phyloP scores from a whole-genome alignment of 2,329 filamentous ascomycete species.

The Penicillium sp. region DNA sequence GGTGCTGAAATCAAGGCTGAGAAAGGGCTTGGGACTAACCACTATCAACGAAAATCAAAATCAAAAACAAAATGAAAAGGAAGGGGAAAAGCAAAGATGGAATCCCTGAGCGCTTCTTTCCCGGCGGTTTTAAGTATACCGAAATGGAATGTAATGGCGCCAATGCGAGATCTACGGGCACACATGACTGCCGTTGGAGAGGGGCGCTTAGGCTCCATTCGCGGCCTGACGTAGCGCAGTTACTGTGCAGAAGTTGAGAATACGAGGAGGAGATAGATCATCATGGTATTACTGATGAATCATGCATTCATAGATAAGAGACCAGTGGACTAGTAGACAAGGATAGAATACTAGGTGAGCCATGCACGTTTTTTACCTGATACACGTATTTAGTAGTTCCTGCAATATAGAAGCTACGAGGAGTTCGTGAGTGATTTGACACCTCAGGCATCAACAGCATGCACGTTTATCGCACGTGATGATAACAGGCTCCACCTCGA shows the following conservation, averaged over 20 bases:
- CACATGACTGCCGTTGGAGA: slow-evolving; percentile 21
- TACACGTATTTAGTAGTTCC: neutral
- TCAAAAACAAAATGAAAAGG: slow-evolving; percentile 4
- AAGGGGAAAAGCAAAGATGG: slow-evolving; percentile 3
- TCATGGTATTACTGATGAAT: neutral
- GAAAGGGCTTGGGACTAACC: slow-evolving; percentile 2
- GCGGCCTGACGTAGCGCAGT: slow-evolving; percentile 10
- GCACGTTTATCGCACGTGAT: slow-evolving; percentile 37
- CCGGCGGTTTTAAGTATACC: neutral
- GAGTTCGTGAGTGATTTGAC: neutral
- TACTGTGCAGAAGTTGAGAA: neutral
- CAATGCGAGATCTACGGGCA: slow-evolving; percentile 18
- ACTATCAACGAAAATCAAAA: slow-evolving; percentile 2
- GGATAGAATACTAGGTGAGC: neutral
- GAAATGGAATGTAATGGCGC: neutral
- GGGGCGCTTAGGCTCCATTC: slow-evolving; percentile 23
- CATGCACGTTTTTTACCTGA: neutral
- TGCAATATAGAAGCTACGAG: neutral
- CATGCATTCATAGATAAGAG: neutral
- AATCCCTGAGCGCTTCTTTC: neutral
- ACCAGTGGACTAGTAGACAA: neutral
- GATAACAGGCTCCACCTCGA: slow-evolving; percentile 41
- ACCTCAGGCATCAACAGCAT: slow-evolving; percentile 22
- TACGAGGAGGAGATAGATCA: neutral
- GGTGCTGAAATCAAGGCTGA: neutral